Evolutionary conservation across 176 grass and related monocot genomes (phyloP), one percentile per base, ranked within the genome.

Genomic region (Eragrostis curvula): DNA sequence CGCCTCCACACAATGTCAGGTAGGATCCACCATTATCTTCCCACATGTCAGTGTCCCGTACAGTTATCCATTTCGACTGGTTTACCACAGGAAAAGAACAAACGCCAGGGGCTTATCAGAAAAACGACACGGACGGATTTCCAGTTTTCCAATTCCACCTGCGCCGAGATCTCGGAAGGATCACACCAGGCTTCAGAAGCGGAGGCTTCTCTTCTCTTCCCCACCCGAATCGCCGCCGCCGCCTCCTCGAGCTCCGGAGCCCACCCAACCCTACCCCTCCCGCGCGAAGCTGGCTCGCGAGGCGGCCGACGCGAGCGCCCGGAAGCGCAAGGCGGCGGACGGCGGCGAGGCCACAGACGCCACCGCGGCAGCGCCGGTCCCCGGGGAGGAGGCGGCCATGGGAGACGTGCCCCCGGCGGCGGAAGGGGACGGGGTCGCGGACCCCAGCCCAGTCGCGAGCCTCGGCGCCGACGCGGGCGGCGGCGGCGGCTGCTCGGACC

Each of bases 291-390:
- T 98, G 96, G 96, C 96, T 86, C 77, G 66, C 74, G 96, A 98
- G 88, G 86, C 96, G 79, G 96, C 90, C 75, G 96, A 95, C 82
- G 76, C 88, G 61, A 94, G 92, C 92, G 83, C 86, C 48, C 85
- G 92, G 18, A 98, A 95, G 90, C 88, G 92, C 85, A 98, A 98
- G 88, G 88, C 95, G 30, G 80, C 79, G 53, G 92, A 92, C 29
- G 90, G 77, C 59, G 82, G 68, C 45, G 79, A 73, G 41, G 41
- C 18, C 27, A 81, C 28, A 8, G 69, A 42, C 21, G 52, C 29
- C 45, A 5, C 32, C 0, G 77, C n/a, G 7, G 24, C 39, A 12
- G 78, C 85, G 5, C 45, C 71, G 24, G 72, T 69, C 44, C 83
- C 71, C 25, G 77, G 49, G 41, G 81, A 71, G 23, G 70, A 73